Evolutionary conservation across 2,329 filamentous ascomycete genomes (phyloP).

Genomic region (Epichloe bromicola): DNA sequence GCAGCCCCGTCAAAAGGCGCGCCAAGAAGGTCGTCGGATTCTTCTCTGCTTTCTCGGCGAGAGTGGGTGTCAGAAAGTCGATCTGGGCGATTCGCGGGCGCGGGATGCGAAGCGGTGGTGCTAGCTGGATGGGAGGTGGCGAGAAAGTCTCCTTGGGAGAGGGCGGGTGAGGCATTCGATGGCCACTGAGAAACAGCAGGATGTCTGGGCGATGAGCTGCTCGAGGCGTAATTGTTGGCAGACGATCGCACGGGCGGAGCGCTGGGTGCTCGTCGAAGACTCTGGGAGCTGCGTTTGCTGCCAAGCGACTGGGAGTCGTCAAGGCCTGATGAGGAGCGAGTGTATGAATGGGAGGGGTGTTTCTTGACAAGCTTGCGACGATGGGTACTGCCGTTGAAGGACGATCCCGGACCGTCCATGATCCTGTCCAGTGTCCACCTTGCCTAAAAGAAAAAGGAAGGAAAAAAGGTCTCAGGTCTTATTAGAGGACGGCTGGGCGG

Average conservation of each 20-base stretch:
- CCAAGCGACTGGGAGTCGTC: conserved; percentile 45
- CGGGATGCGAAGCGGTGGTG: conserved; percentile 6
- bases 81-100: conserved; percentile 9
- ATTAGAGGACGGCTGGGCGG: conserved; percentile 2
- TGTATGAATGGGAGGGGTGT: conserved; percentile 33
- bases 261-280: conserved; percentile 47
- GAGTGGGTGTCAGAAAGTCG: conserved; percentile 10
- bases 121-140: conserved; percentile 12
- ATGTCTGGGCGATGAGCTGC: conserved; percentile 35
- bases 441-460: conserved; percentile 8
- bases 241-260: conserved; percentile 38
- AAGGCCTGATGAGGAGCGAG: conserved; percentile 34
- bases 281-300: conserved; percentile 52
- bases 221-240: conserved; percentile 36
- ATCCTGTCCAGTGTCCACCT: conserved; percentile 16
- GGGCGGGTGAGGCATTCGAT: conserved; percentile 33
- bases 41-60: conserved; percentile 12
- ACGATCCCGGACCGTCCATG: conserved; percentile 34
- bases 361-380: conserved; percentile 53
- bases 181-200: conserved; percentile 25
- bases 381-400: conserved; percentile 33
- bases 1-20: conserved; percentile 52
- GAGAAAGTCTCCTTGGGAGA: conserved; percentile 33
- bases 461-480: conserved; percentile 10
- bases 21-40: conserved; percentile 48